These are phyloP conservation scores for Silene noctiflora DNA, from an alignment of 179 eudicot species.

Conservation along the genomic window DNA sequence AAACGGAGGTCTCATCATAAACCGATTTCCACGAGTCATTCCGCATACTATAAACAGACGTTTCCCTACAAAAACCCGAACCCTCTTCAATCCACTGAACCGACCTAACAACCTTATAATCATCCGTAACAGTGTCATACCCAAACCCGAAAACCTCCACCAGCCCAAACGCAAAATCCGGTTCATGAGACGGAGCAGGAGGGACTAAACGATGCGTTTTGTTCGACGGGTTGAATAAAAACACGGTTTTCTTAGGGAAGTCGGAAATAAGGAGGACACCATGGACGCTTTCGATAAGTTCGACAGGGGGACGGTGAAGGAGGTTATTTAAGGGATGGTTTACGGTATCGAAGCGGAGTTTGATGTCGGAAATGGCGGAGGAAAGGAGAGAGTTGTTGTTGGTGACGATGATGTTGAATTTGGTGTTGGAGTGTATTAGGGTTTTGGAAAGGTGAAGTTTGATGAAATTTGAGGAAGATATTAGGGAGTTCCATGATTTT, in stretches of 20 bases:
- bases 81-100: background rate
- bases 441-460: too few species aligned
- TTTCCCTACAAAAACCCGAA: too few species aligned
- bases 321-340: too few species aligned
- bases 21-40: background rate
- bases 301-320: background rate
- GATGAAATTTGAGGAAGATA: background rate
- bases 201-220: slow-evolving; percentile 13
- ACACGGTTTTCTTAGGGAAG: background rate
- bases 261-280: slow-evolving; percentile 4
- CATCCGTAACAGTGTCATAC: background rate
- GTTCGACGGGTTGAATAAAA: slow-evolving; percentile 9
- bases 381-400: too few species aligned
- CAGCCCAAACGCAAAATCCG: too few species aligned
- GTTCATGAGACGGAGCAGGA: background rate
- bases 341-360: too few species aligned
- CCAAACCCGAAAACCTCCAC: background rate
- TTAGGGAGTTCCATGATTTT: background rate
- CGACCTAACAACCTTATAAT: background rate
- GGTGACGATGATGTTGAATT: too few species aligned
- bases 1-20: background rate
- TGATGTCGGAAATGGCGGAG: too few species aligned
- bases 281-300: background rate
- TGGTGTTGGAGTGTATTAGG: background rate
- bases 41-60: background rate